A percentile compares a stretch with the other conserved stretches of the same genome.
Conservation (phyloP, 2,329 filamentous ascomycete species). For the Venturia effusa region DNA sequence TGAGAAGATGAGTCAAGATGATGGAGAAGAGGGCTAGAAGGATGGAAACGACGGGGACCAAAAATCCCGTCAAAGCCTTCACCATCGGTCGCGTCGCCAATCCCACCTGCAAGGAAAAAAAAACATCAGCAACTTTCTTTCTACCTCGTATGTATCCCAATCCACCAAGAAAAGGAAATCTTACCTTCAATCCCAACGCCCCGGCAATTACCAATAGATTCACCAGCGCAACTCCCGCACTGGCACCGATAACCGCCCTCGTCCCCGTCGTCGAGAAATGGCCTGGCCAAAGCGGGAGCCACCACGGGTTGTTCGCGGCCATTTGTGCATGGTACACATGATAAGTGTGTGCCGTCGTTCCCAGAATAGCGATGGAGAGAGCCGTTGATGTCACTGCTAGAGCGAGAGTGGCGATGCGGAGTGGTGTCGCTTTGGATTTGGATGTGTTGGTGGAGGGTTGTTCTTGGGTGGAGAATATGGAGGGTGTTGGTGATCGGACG, state of each 20-base stretch:
- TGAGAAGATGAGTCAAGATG: conserved; percentile 25
- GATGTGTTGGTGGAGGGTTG: neutral
- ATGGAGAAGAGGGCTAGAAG: conserved; percentile 30
- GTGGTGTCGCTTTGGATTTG: conserved; percentile 25
- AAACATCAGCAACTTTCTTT: no score
- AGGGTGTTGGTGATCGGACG: neutral
- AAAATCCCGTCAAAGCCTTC: conserved; percentile 19
- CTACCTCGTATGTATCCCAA: no score
- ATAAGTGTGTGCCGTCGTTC: conserved; percentile 32
- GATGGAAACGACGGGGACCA: conserved; percentile 25
- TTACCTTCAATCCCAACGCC: conserved; percentile 13
- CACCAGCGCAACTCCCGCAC: conserved; percentile 27
- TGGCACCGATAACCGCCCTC: conserved; percentile 29
- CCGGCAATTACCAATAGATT: conserved; percentile 23
- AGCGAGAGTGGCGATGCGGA: conserved; percentile 24
- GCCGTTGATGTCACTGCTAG: conserved; percentile 26
- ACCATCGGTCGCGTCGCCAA: no score
- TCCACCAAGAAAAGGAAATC: no score
- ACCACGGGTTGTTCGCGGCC: conserved; percentile 32
- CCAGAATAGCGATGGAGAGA: conserved; percentile 32
- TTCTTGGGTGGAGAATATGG: neutral
- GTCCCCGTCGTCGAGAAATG: conserved; percentile 37
- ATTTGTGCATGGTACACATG: conserved; percentile 32
- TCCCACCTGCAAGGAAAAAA: no score
- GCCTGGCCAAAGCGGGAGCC: conserved; percentile 36